Base-by-base conservation (phyloP, 352 stramenopile species). In the Thalassiosira allenii region DNA sequence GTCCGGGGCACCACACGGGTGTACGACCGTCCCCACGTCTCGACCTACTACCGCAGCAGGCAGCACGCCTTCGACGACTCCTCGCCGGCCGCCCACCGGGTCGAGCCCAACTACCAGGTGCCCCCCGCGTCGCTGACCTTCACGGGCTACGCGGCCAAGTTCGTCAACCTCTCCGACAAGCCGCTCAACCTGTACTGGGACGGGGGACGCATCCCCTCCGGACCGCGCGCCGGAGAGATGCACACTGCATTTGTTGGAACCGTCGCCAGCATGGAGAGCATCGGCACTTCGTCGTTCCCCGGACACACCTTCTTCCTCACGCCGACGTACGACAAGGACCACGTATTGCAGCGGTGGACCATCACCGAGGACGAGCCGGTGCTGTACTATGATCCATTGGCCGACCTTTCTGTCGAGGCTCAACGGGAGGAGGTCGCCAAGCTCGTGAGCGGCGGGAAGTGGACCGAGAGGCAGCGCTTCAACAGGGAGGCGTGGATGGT, bases 111-210 rank as follows among this genome's bases (percentile, higher is more conserved):
- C 25, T 20, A 66, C 17, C 66, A 70, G 27, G 41, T 83, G 14
- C 8, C 30, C 9, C 57, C 67, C n/a, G 67, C 75, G 56, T 78
- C 75, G 22, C 52, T 84, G 41, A 57, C 68, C 49, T 92, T 91
- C 72, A 91, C 89, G 17, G 89, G 89, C n/a, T 92, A 91, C 81
- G 83, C 80, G 33, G 69, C 75, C 41, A 92, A 94, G 79, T 91
- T 94, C 66, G 70, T 92, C 57, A 94, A 94, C 65, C 66, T 92
- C 22, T 87, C 76, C 12, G 51, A 66, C 6, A 72, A 89, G 9
- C 56, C 87, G 27, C 34, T 92, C 0, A 79, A 90, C 23, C 62
- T 92, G 1, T 89, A 86, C 74, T 94, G 89, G 89, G 87, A 92
- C 75, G 88, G 83, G 29, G 76, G 76, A 6, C 61, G 51, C n/a